A percentile compares a stretch with the other conserved stretches of the same genome.
Evolutionary conservation across 2,329 filamentous ascomycete species (phyloP).

Genomic region (Eurotiales sp.): DNA sequence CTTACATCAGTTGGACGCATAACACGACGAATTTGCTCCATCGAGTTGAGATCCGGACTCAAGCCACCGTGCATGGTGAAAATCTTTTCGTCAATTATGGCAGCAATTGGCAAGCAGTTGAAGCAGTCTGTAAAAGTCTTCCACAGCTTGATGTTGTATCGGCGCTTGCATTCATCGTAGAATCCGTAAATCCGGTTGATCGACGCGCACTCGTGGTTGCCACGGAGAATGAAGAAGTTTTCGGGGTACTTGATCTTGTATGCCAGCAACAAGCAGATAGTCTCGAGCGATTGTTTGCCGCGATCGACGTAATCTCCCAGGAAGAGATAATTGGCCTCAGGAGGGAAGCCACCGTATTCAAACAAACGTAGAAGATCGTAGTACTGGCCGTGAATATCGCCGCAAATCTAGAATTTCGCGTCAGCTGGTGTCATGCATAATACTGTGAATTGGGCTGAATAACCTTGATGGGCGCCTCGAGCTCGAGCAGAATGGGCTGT

Average conservation of each 20-base stretch:
- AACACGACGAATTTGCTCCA: slow-evolving; percentile 98
- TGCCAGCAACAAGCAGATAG: slow-evolving; percentile 90
- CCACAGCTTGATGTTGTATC: slow-evolving; percentile 99
- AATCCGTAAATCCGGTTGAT: slow-evolving; percentile 99
- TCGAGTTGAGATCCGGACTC: slow-evolving; percentile 95
- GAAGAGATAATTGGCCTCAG: slow-evolving; percentile 99
- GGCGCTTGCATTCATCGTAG: slow-evolving; percentile 99
- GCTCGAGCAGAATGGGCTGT: slow-evolving; percentile 93
- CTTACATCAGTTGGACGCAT: slow-evolving; percentile 98
- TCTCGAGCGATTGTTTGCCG: slow-evolving; percentile 98
- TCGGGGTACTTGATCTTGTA: slow-evolving; percentile 99
- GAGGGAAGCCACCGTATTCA: slow-evolving; percentile 97
- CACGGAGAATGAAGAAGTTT: slow-evolving; percentile 98
- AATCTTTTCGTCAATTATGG: slow-evolving; percentile 99
- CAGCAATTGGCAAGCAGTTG: slow-evolving; percentile 96
- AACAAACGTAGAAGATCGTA: slow-evolving; percentile 96
- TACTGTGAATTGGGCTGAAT: background rate
- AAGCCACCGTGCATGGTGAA: slow-evolving; percentile 99
- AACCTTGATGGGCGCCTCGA: slow-evolving; percentile 97
- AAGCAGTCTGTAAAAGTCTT: slow-evolving; percentile 99
- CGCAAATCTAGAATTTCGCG: slow-evolving; percentile 79
- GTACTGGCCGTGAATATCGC: slow-evolving; percentile 99
- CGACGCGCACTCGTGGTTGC: slow-evolving; percentile 97
- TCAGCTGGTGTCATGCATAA: background rate
- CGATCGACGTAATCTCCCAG: slow-evolving; percentile 98